Evolutionary conservation across 2,329 filamentous ascomycete species (phyloP).

Genomic region (Neoascochyta sp.): DNA sequence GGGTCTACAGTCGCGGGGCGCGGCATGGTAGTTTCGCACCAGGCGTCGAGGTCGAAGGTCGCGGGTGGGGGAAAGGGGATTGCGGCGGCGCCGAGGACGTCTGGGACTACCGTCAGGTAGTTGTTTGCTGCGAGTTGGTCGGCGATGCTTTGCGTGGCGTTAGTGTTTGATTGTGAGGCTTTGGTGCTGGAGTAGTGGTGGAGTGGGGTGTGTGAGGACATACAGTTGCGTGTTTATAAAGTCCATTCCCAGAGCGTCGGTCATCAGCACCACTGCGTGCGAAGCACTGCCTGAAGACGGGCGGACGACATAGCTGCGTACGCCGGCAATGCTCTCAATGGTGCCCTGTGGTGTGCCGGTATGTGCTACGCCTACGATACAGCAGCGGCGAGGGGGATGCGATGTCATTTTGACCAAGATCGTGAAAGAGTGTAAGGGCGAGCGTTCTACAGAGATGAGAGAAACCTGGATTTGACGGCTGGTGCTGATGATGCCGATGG

Average conservation of each 20-base stretch:
- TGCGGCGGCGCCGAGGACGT: constrained; percentile 66
- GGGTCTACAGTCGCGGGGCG: constrained; percentile 48
- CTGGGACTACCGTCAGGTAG: constrained; percentile 65
- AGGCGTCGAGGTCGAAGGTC: constrained; percentile 50
- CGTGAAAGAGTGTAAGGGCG: too few species aligned
- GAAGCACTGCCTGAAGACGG: constrained; percentile 52
- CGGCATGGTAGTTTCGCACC: constrained; percentile 46
- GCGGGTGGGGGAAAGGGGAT: constrained; percentile 52
- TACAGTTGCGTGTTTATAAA: constrained; percentile 50
- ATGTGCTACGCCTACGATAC: constrained; percentile 50
- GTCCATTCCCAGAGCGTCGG: constrained; percentile 56
- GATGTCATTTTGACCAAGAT: constrained; percentile 48
- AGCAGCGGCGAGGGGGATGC: constrained; percentile 49
- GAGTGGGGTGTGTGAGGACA: neutral
- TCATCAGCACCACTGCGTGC: constrained; percentile 53
- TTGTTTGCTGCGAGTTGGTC: constrained; percentile 73
- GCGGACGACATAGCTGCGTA: constrained; percentile 54
- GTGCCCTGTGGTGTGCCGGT: constrained; percentile 49
- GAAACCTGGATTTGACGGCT: too few species aligned
- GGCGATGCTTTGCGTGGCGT: constrained; percentile 49
- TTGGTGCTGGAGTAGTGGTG: neutral
- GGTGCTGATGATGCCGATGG: too few species aligned
- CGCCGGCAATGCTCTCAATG: constrained; percentile 47
- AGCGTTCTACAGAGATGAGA: too few species aligned
- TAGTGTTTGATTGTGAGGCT: neutral